Base-by-base conservation (phyloP, 257 asterid genomes). In the Solanum rostratum region DNA sequence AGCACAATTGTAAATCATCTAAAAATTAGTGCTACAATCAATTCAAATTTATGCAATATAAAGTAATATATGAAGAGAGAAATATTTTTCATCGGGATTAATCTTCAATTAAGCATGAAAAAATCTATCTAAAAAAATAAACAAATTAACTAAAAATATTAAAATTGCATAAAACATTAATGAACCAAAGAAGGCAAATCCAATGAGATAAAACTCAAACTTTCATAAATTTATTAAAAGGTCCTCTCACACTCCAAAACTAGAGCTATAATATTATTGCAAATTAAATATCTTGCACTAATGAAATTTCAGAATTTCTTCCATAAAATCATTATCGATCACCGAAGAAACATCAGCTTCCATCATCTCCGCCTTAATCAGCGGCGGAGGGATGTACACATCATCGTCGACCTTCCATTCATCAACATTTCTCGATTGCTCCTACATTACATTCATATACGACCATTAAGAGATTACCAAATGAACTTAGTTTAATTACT, bases 261-360 rank as follows among this genome's bases (percentile, higher is more conserved):
- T 9, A 60, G 22, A 60, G 8, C 1, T 10, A n/a, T 20, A 20
- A 27, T 57, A 10, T 12, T 57, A n/a, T 10, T 6, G 11, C 29
- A n/a, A 57, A n/a, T 3, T n/a, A 57, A 57, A 57, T 57, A 57
- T 9, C 6, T 57, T 57, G 29, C 0, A 9, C 4, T n/a, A 57
- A 0, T 20, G 4, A 14, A 13, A 57, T 0, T 57, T 20, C 3
- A 1, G 0, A n/a, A n/a, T 4, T n/a, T n/a, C 14, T 57, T 57
- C 29, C 27, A 57, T 57, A 20, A 57, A 57, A 57, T 3, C 3
- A 5, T 57, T 22, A 20, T 57, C 65, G 10, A 24, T 20, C 7
- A n/a, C 20, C 1, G n/a, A 1, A 12, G 39, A 5, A 33, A 33
- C 39, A 33, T 4, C 6, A 33, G 7, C 65, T 57, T 57, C 29